Evolutionary conservation across 306 rosid genomes (phyloP).

Genomic region (Trifolium dubium): DNA sequence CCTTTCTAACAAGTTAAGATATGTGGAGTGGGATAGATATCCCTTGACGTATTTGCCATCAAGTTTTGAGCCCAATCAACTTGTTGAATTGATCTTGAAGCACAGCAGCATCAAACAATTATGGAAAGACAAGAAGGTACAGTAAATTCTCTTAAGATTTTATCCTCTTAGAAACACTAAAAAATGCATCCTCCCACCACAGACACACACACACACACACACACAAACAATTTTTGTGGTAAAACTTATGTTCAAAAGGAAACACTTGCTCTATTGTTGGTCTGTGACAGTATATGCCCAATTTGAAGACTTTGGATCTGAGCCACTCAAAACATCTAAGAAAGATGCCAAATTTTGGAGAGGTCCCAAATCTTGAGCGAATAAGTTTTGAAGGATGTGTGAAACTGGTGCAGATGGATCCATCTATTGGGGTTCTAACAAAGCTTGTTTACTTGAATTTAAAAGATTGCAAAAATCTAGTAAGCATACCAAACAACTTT

Average conservation of each 20-base stretch:
- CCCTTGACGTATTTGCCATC: slow-evolving; percentile 6
- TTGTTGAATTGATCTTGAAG: not conserved
- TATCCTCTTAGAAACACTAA: not conserved
- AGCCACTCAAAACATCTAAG: not conserved
- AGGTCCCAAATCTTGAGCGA: not conserved
- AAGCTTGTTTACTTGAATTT: not conserved
- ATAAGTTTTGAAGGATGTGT: not conserved
- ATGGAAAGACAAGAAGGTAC: slow-evolving; percentile 31
- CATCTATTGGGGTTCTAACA: too few relatives aligned
- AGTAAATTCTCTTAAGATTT: not conserved
- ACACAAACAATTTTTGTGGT: too few relatives aligned
- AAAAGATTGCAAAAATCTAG: not conserved
- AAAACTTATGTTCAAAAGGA: too few relatives aligned
- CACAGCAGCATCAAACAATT: not conserved
- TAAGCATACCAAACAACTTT: not conserved
- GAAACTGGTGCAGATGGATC: not conserved
- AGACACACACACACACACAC: too few relatives aligned
- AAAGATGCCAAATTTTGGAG: not conserved
- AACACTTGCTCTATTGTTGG: not conserved
- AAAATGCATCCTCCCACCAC: too few relatives aligned
- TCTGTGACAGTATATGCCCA: not conserved
- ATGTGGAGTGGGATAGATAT: not conserved
- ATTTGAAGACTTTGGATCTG: not conserved
- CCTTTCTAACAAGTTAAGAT: not conserved
- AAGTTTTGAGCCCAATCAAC: slow-evolving; percentile 9